Evolutionary conservation across 495 filamentous ascomycete genomes (phyloP).

Genomic region (Parachaetomium inaequale): DNA sequence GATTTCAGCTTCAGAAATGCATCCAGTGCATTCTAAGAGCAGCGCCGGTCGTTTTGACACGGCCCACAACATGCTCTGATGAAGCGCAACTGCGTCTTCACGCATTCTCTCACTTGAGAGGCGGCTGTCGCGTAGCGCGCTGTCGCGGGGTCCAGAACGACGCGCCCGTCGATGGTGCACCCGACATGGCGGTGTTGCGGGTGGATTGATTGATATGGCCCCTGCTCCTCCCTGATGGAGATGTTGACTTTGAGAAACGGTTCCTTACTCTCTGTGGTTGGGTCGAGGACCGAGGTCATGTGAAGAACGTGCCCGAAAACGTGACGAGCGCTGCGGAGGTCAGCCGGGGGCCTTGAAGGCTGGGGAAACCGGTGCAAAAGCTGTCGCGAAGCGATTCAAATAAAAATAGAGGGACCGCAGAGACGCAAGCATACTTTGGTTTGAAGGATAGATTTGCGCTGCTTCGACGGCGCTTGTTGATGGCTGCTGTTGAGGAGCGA

Average conservation of each 20-base stretch:
- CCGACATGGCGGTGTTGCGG: neutral
- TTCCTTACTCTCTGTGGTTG: slow-evolving; percentile 28
- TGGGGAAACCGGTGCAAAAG: slow-evolving; percentile 16
- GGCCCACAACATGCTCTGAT: slow-evolving; percentile 1
- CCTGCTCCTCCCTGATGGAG: neutral
- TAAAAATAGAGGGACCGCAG: neutral
- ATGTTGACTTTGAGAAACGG: neutral
- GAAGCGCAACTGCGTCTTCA: neutral
- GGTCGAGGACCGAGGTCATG: slow-evolving; percentile 39
- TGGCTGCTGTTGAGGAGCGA: slow-evolving; percentile 25
- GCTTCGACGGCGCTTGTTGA: slow-evolving; percentile 7
- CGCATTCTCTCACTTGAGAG: slow-evolving; percentile 8
- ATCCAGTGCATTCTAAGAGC: neutral
- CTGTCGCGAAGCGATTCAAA: neutral
- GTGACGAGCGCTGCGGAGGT: slow-evolving; percentile 32
- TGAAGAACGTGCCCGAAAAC: slow-evolving; percentile 40
- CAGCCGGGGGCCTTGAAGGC: slow-evolving; percentile 21
- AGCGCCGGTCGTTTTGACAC: neutral
- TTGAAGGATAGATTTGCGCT: slow-evolving; percentile 8
- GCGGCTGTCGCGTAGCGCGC: neutral
- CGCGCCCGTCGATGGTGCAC: neutral
- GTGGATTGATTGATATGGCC: neutral
- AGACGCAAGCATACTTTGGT: slow-evolving; percentile 24
- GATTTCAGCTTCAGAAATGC: neutral
- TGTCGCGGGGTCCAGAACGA: neutral